Evolutionary conservation across 164 flowering plant genomes (phyloP), one percentile per base, ranked within the genome.

Genomic region (Kingdonia uniflora): DNA sequence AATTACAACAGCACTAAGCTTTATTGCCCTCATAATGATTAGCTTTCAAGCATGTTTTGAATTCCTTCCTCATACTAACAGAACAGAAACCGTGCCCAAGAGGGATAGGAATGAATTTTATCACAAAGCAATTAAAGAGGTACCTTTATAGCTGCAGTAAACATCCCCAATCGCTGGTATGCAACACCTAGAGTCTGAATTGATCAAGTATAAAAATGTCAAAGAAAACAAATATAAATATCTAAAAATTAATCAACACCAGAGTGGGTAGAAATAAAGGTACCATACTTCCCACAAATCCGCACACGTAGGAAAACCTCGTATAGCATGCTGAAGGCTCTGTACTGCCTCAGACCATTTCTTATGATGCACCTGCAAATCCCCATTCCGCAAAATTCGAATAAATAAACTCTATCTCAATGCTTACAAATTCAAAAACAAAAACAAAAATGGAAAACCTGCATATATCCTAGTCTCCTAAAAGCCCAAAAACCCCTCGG

Each of bases 101-200:
- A 29, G 35, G 35, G 4, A 49, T 5, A 25, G 33, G 21, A 24
- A 14, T 11, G 21, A 45, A 45, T 11, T 45, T 19, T 45, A 1
- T 22, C n/a, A n/a, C n/a, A n/a, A n/a, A n/a, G n/a, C n/a, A n/a
- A n/a, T n/a, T n/a, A n/a, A n/a, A 29, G n/a, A 0, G n/a, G 20
- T 56, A 87, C 98, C 95, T 88, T 92, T 23, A 84, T 58, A 39
- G 99, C 86, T 16, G 99, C 96, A 56, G 91, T 86, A 47, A 80
- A 76, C 97, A 89, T 92, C 64, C 96, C 96, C 61, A 92, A 63
- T 48, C 84, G 81, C 52, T 86, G 95, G 58, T 92, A 92, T 24
- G 97, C 89, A 74, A 84, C 81, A 49, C 97, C 99, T 35, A 92
- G 66, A 23, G 95, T 80, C 98, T 91, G 62, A 55, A 38, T 42